A percentile compares a stretch with the other conserved stretches of the same genome.
phyloP scores from a whole-genome alignment of 2,329 filamentous ascomycete species.

The Colletotrichum ledebouriae region DNA sequence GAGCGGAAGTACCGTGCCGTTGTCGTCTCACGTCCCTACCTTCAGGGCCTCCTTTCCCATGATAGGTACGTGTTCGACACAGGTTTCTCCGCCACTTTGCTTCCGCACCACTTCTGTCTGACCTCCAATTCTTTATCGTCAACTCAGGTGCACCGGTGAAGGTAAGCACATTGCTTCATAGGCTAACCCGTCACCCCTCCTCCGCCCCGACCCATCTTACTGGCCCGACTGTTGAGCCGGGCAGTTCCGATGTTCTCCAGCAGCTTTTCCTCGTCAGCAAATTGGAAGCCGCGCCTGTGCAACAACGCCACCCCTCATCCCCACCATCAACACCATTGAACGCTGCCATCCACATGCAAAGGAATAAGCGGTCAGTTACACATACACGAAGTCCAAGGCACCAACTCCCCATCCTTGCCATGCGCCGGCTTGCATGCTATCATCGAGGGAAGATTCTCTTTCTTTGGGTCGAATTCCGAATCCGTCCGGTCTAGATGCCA shows the following conservation, averaged over 20 bases:
- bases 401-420: conserved; percentile 8
- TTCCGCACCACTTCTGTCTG: conserved; percentile 28
- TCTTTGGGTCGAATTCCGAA: conserved; percentile 1
- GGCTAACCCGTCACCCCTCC: neutral
- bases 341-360: conserved; percentile 13
- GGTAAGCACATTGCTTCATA: conserved; percentile 18
- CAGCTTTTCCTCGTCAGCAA: conserved; percentile 8
- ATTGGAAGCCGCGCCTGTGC: conserved; percentile 38
- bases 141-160: conserved; percentile 14
- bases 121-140: conserved; percentile 27
- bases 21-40: neutral
- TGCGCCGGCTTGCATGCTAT: conserved; percentile 25
- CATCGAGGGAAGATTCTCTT: conserved; percentile 1
- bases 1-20: neutral
- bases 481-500: conserved; percentile 10
- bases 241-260: conserved; percentile 10
- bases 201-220: conserved; percentile 11
- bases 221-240: neutral
- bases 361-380: conserved; percentile 29
- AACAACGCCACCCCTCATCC: conserved; percentile 1
- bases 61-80: neutral
- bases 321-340: conserved; percentile 8
- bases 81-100: conserved; percentile 23
- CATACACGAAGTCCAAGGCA: conserved; percentile 25
- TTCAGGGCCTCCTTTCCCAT: neutral